Base-by-base conservation (phyloP, 2,329 filamentous ascomycete genomes). In the Neoscytalidium dimidiatum region DNA sequence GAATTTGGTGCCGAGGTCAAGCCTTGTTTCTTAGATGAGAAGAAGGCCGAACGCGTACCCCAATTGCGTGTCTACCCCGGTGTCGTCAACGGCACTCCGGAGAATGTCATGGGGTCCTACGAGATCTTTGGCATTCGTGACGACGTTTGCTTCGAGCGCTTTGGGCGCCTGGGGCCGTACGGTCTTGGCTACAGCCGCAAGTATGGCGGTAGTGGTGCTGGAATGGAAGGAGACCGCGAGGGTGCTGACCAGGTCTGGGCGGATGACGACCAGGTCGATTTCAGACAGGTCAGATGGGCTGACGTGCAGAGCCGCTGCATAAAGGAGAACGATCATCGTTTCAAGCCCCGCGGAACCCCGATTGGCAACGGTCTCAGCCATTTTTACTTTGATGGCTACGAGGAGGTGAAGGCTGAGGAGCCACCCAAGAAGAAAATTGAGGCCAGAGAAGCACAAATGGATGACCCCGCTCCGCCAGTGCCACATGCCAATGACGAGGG, bases 81-180 rank as follows among this genome's bases (percentile, higher is more conserved):
- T 3, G 86, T 95, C 2, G 91, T 93, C 0, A 84, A 86, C 66
- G 94, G 94, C 0, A 96, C 96, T 75, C 95, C 95, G 0, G 87
- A 95, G 56, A 86, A 92, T 66, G 86, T 92, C 2, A 86, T 94
- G 72, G 95, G 95, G n/a, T 96, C 92, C 0, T 94, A 97, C 71
- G 88, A 93, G 9, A 77, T 94, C 44, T 79, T 98, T 13, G 90
- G 88, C 0, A 81, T 98, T 38, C 87, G 90, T 19, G 87, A 96
- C 69, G 90, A 96, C 71, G 86, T 97, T 52, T 99, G 95, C 79
- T 97, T 97, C 73, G 95, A 99, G 70, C 86, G 95, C 1, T 96
- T 92, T 74, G 94, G 94, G 3, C 86, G 93, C 68, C 86, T 95
- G 31, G 94, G 92, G 0, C 91, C 94, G 0, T 99, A 99, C 71